Conservation (phyloP, 1,284 basidiomycete species). For the Bjerkandera adusta region DNA sequence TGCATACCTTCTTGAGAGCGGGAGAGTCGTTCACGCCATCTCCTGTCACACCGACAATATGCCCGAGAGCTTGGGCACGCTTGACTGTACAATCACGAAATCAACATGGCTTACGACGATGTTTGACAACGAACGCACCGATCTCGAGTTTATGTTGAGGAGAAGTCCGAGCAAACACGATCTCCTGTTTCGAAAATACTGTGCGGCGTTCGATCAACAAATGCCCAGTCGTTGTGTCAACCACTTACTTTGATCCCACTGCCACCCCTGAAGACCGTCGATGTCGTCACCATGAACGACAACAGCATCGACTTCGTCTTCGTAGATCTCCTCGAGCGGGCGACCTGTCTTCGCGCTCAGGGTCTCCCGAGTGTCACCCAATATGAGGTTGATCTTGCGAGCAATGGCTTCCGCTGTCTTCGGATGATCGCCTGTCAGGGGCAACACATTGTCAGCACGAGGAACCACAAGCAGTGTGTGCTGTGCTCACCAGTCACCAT, state of each 20-base stretch:
- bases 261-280: slow-evolving; percentile 60
- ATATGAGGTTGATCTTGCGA: slow-evolving; percentile 62
- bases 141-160: slow-evolving; percentile 74
- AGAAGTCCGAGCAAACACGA: slow-evolving; percentile 70
- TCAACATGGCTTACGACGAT: not conserved
- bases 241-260: slow-evolving; percentile 63
- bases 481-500: slow-evolving; percentile 56
- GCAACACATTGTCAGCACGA: too few species aligned
- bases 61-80: slow-evolving; percentile 65
- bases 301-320: slow-evolving; percentile 63
- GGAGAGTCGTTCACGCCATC: slow-evolving; percentile 74
- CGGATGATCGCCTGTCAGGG: slow-evolving; percentile 54
- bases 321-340: slow-evolving; percentile 56
- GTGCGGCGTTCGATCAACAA: slow-evolving; percentile 6
- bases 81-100: slow-evolving; percentile 45
- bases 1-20: slow-evolving; percentile 56
- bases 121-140: slow-evolving; percentile 34
- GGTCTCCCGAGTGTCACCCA: slow-evolving; percentile 62
- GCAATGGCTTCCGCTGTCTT: slow-evolving; percentile 71
- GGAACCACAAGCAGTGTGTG: not conserved
- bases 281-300: slow-evolving; percentile 69
- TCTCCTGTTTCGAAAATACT: slow-evolving; percentile 67
- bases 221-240: not conserved
- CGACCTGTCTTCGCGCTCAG: slow-evolving; percentile 54
- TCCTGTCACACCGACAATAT: slow-evolving; percentile 70